These are phyloP conservation scores for Alternaria sp. DNA, from an alignment of 2,329 filamentous ascomycete genomes.

Conservation along the genomic window DNA sequence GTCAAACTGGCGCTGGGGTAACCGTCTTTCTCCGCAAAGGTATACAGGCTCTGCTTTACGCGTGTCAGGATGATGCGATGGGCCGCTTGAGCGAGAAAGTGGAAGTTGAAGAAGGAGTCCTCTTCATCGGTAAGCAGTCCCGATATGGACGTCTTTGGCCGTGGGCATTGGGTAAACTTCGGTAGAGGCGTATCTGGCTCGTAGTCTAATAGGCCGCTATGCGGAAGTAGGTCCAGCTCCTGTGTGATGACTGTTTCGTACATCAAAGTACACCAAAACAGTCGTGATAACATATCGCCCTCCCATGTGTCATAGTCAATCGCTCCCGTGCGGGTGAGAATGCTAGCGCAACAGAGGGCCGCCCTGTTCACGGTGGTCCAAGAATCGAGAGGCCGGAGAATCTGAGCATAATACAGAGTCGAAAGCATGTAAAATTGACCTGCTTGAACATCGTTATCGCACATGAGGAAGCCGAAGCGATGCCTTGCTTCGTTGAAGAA, in stretches of 20 bases:
- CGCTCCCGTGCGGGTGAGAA: constrained; percentile 53
- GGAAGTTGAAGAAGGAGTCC: constrained; percentile 63
- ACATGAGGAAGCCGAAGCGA: constrained; percentile 59
- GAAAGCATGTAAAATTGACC: constrained; percentile 61
- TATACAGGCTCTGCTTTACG: constrained; percentile 59
- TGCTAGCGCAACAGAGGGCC: constrained; percentile 56
- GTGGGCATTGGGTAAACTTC: constrained; percentile 57
- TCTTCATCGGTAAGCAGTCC: constrained; percentile 52
- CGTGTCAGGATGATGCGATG: constrained; percentile 63
- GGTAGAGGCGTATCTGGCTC: constrained; percentile 61
- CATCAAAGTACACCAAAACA: constrained; percentile 64
- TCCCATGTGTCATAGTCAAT: constrained; percentile 59
- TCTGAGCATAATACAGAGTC: constrained; percentile 60
- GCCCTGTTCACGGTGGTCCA: constrained; percentile 62
- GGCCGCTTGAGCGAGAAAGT: constrained; percentile 63
- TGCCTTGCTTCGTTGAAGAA: constrained; percentile 63
- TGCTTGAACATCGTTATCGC: constrained; percentile 56
- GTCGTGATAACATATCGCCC: constrained; percentile 61
- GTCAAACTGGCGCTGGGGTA: constrained; percentile 57
- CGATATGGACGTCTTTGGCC: constrained; percentile 43
- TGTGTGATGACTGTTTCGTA: constrained; percentile 63
- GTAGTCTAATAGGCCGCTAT: constrained; percentile 58
- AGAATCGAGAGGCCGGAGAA: constrained; percentile 60
- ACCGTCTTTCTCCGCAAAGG: constrained; percentile 52
- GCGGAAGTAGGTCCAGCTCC: constrained; percentile 58